Base-by-base conservation (phyloP, 495 filamentous ascomycete genomes). In the Neurospora sp. region DNA sequence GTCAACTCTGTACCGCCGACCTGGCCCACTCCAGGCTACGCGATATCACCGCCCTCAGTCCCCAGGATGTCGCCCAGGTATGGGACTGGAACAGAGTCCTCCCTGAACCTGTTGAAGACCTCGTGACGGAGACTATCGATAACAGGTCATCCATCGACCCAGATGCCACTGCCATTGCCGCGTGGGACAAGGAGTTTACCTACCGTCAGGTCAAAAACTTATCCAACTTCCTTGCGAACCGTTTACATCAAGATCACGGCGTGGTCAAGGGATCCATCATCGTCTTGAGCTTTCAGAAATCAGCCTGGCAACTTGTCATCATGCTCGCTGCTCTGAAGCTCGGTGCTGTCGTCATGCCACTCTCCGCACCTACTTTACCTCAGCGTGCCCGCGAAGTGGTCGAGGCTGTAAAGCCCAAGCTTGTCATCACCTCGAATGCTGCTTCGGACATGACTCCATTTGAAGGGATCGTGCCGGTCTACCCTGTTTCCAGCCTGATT, bases 1-100 rank as follows among this genome's bases (percentile, higher is more conserved):
- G 72, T 37, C 71, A 71, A 22, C 70, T 83, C 31, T 69, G 42
- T 22, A 6, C 22, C 9, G 18, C 14, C 8, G 42, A 70, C 20
- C 39, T n/a, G 27, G n/a, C 14, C 42, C 70, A 70, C 12, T 35
- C 47, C 4, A 76, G 8, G 38, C 42, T 78, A 27, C 71, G 45
- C 10, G 73, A 74, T 20, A 73, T 80, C n/a, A 45, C 71, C 2
- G 72, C 70, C 59, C 72, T 74, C 72, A 73, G 74, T 38, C 70
- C 77, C 12, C 71, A 75, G 7, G 77, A 78, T 27, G 61, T 75
- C 18, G 40, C 71, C 2, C 74, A 77, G 35, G 31, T 80, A 18
- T 40, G 70, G 14, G 31, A 31, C 3, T 78, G 77, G 77, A 75
- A 75, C 39, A 61, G 72, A 18, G 47, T 8, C 9, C 22, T 38